phyloP scores from a whole-genome alignment of 2,329 filamentous ascomycete species.

The Ascochyta pisi region DNA sequence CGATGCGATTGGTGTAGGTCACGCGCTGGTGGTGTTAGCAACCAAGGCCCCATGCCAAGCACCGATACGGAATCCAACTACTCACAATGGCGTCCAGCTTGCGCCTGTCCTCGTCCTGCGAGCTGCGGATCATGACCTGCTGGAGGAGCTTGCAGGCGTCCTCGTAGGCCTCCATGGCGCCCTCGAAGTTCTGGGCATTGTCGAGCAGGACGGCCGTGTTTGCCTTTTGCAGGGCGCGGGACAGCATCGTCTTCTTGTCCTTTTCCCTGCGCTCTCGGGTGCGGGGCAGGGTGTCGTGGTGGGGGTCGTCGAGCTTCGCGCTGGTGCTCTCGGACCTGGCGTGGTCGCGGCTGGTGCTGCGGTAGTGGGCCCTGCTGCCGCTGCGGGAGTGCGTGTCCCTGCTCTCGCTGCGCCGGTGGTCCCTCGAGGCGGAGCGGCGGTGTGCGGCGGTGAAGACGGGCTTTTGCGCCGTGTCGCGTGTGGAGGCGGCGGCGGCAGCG shows the following conservation, averaged over 20 bases:
- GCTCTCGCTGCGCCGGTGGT: slow-evolving; percentile 23
- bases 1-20: slow-evolving; percentile 89
- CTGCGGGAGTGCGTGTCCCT: slow-evolving; percentile 28
- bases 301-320: slow-evolving; percentile 41
- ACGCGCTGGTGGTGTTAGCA: slow-evolving; percentile 65
- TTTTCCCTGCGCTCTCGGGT: slow-evolving; percentile 55
- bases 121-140: slow-evolving; percentile 84
- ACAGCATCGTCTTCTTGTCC: slow-evolving; percentile 90
- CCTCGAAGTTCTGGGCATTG: slow-evolving; percentile 93
- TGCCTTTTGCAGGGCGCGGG: slow-evolving; percentile 92
- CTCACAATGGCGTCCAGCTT: slow-evolving; percentile 94
- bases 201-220: slow-evolving; percentile 95
- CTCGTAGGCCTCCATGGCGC: slow-evolving; percentile 85
- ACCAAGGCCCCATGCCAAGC: neutral
- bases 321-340: slow-evolving; percentile 42
- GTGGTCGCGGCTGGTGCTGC: slow-evolving; percentile 31
- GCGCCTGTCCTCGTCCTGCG: slow-evolving; percentile 82
- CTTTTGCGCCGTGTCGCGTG: slow-evolving; percentile 32
- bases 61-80: slow-evolving; percentile 28
- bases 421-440: slow-evolving; percentile 21
- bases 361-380: slow-evolving; percentile 34
- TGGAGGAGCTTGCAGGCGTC: slow-evolving; percentile 90
- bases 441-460: slow-evolving; percentile 31
- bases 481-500: slow-evolving; percentile 27
- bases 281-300: slow-evolving; percentile 45